Base-by-base conservation (phyloP, 192 early-diverging fungal genomes). In the Funneliformis mosseae region DNA sequence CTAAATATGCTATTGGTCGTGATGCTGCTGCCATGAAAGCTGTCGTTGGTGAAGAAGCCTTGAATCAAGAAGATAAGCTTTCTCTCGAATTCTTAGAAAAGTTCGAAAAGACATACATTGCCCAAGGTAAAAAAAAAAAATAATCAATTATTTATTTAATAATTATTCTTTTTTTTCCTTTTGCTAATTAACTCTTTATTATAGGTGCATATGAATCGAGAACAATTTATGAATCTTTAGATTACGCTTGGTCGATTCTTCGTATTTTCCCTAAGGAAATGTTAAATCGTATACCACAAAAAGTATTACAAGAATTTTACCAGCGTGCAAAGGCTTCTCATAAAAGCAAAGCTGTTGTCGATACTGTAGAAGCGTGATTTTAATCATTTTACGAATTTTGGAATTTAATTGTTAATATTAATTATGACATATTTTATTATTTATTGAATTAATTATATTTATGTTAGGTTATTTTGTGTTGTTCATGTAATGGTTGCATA, bases 191-290 rank as follows among this genome's bases (percentile, higher is more conserved):
- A 27, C 0, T 39, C 25, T 27, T 59, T 9, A 43, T 63, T 76
- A 38, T 43, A 92, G 91, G 97, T 64, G 92, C 93, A 79, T 96
- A 97, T 83, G 98, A 99, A 86, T 94, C 94, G 43, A 90, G 98
- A 81, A 97, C 97, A 38, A 97, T 99, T 73, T 98, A 95, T 77
- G 98, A 99, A 82, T 96, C 94, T 12, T 88, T 99, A 71, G 98
- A 99, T 82, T 81, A 97, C 75, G 98, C 98, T n/a, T 99, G 98
- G 98, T 96, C 95, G 27, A 89, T 99, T 71, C 89, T 99, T 60
- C 94, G 98, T 81, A 97, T 99, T 84, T 99, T 99, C 94, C 98
- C 98, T 81, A 99, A 99, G 93, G 98, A 99, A 85, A 91, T 98
- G 92, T 91, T 99, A 48, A 99, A 99, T 90, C 95, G 98, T 82